These are phyloP conservation scores for Acrocalymma vagum DNA, from an alignment of 2,329 filamentous ascomycete species.

Conservation along the genomic window DNA sequence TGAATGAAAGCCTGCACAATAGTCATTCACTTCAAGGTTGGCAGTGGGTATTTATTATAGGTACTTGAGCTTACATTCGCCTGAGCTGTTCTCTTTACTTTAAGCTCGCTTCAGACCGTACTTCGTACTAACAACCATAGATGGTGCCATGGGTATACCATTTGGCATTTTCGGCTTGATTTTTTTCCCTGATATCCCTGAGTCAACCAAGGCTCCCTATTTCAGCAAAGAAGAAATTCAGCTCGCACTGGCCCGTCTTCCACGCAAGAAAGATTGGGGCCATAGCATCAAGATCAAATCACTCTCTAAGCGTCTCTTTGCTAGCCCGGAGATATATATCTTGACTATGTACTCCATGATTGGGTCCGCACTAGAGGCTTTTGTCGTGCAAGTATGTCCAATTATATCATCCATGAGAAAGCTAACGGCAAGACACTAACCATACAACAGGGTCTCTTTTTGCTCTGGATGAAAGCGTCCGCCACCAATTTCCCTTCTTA, in stretches of 20 bases:
- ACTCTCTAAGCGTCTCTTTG: constrained; percentile 28
- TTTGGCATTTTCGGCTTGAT: constrained; percentile 38
- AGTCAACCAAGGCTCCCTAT: constrained; percentile 30
- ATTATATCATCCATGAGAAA: too few relatives aligned
- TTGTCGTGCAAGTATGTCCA: constrained; percentile 23
- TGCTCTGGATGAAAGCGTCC: constrained; percentile 34
- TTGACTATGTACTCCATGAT: constrained; percentile 50
- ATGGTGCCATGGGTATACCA: constrained; percentile 38
- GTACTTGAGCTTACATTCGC: constrained; percentile 9
- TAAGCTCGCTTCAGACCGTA: too few relatives aligned
- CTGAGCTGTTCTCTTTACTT: background rate
- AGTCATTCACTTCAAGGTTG: constrained; percentile 31
- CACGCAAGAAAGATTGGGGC: constrained; percentile 31
- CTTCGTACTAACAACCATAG: constrained; percentile 23
- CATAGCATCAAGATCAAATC: constrained; percentile 35
- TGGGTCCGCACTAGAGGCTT: constrained; percentile 47
- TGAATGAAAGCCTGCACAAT: constrained; percentile 32
- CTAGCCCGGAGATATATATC: constrained; percentile 46
- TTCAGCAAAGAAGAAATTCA: constrained; percentile 35
- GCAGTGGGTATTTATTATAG: constrained; percentile 42
- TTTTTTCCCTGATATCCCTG: constrained; percentile 37
- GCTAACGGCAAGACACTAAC: too few relatives aligned
- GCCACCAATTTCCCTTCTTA: constrained; percentile 42
- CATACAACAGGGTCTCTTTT: constrained; percentile 27
- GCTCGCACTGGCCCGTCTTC: constrained; percentile 33